phyloP scores from a whole-genome alignment of 495 filamentous ascomycete species.

The Hypoxylon fragiforme region DNA sequence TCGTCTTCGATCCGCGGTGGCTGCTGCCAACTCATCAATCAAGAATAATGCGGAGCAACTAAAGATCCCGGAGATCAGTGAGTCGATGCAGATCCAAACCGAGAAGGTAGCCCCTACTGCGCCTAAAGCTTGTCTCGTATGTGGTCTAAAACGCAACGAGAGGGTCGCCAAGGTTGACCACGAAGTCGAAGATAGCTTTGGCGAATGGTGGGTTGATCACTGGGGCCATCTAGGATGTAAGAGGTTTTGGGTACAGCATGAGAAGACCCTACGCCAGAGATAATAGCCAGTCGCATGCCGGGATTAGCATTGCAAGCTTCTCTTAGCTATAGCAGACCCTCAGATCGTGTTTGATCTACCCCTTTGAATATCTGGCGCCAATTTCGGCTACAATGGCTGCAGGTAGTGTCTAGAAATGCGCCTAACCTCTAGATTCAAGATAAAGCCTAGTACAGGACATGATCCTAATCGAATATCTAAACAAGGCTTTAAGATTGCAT shows the following conservation, averaged over 20 bases:
- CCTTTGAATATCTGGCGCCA: not conserved
- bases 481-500: not conserved
- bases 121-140: conserved; percentile 79
- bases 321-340: not conserved
- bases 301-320: not conserved
- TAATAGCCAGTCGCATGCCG: conserved; percentile 38
- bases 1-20: conserved; percentile 60
- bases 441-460: not conserved
- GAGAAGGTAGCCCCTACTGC: conserved; percentile 69
- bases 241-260: conserved; percentile 82
- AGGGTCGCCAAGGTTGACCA: conserved; percentile 73
- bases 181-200: conserved; percentile 83
- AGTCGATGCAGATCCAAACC: conserved; percentile 62
- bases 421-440: not conserved
- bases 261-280: conserved; percentile 63
- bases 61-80: conserved; percentile 69
- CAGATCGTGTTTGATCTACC: not conserved
- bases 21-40: conserved; percentile 50
- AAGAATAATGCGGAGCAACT: conserved; percentile 36
- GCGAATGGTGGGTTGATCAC: conserved; percentile 93
- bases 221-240: conserved; percentile 83
- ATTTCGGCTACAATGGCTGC: conserved; percentile 2
- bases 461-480: not conserved
- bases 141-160: conserved; percentile 86
- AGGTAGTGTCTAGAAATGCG: not conserved